Base-by-base conservation (phyloP, 306 rosid species). In the Citrullus mucosospermus region DNA sequence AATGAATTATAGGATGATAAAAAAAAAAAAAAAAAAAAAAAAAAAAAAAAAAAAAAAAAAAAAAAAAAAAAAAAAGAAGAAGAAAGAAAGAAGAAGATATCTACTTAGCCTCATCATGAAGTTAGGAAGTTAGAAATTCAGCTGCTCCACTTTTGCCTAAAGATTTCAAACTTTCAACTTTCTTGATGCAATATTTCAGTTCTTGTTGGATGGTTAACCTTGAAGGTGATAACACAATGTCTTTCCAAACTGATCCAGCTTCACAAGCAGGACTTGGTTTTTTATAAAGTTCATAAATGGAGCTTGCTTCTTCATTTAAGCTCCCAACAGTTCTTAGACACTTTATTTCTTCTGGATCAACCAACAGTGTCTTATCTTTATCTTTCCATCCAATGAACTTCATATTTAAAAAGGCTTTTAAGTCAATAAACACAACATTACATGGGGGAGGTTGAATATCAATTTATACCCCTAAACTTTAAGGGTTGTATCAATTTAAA, bases 321-420 rank as follows among this genome's bases (percentile, higher is more conserved):
- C 83, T 85, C 60, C 92, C 90, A 78, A 91, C 86, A 79, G 88
- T 90, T 83, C 85, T 90, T 83, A 92, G 83, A 85, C 97, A 91
- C 76, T 91, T 92, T 30, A 91, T 91, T 85, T 91, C 97, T 10
- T 95, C 97, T 60, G 93, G 97, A 88, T 95, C 96, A 84, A 95
- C 99, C 7, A 89, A 88, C 79, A 95, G 44, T 75, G 93, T 91
- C 88, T 80, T 95, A 93, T 92, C 97, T 84, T 86, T 88, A 51
- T 91, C 97, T 80, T 95, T 92, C 97, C 97, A 92, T 78, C 96
- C 96, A 88, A 91, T 95, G 93, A 95, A 57, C 97, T 95, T 85
- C 78, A 82, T 67, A 85, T 8, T 25, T 13, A 58, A 44, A 57
- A 53, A 1, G 9, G 12, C 3, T 6, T 58, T 59, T 20, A 9